These are phyloP conservation scores for Sarocladium strictum DNA, from an alignment of 2,329 filamentous ascomycete species.

Conservation along the genomic window DNA sequence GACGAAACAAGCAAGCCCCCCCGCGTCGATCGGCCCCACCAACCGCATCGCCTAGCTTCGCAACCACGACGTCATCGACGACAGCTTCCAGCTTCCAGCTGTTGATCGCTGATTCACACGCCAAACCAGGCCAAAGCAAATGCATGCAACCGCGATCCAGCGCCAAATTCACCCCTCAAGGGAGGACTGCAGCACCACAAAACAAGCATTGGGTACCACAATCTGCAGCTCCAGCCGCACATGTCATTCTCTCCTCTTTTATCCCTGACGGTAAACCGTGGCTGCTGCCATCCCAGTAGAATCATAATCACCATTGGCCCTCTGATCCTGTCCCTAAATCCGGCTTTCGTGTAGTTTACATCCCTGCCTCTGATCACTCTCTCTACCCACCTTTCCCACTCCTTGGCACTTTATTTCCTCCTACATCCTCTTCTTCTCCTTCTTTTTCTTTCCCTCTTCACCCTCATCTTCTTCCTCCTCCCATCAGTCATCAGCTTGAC, in stretches of 20 bases:
- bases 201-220: not conserved
- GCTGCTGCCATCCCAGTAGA: not conserved
- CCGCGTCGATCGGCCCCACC: constrained; percentile 7
- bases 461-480: not conserved
- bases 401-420: not conserved
- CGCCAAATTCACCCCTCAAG: too few relatives aligned
- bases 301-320: not conserved
- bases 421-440: not conserved
- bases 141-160: not conserved
- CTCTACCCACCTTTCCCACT: not conserved
- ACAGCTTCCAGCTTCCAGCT: not conserved
- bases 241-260: constrained; percentile 6
- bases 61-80: constrained; percentile 7
- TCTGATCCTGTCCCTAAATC: not conserved
- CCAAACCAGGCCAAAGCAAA: not conserved
- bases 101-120: too few relatives aligned
- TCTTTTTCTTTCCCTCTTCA: not conserved
- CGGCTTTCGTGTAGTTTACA: not conserved
- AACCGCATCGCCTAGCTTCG: constrained; percentile 2
- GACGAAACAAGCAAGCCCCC: too few relatives aligned
- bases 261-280: not conserved
- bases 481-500: not conserved
- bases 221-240: not conserved
- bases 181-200: not conserved
- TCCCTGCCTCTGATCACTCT: not conserved